These are phyloP conservation scores for Leccinellum luteum DNA, from an alignment of 768 basidiomycete genomes.

Conservation along the genomic window DNA sequence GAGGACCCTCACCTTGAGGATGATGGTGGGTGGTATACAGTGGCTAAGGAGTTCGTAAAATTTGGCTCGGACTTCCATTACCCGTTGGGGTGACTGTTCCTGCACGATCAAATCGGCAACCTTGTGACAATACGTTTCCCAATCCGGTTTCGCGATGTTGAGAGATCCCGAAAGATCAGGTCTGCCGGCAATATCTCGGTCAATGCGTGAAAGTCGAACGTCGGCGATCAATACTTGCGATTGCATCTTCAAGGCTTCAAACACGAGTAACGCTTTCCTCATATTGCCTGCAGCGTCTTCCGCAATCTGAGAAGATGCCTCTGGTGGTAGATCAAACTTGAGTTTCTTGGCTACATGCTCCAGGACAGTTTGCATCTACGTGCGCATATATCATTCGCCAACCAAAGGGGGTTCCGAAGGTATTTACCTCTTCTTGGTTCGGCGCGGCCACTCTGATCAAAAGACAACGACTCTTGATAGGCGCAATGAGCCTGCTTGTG, in stretches of 20 bases:
- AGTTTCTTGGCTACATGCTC: constrained; percentile 77
- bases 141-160: constrained; percentile 94
- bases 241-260: constrained; percentile 97
- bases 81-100: constrained; percentile 84
- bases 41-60: constrained; percentile 95
- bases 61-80: constrained; percentile 91
- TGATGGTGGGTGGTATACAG: constrained; percentile 91
- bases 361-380: constrained; percentile 79
- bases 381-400: neutral
- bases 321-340: constrained; percentile 75
- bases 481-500: constrained; percentile 92
- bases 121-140: constrained; percentile 96
- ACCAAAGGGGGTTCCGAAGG: neutral
- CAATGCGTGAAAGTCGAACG: neutral
- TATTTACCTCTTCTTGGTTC: constrained; percentile 63
- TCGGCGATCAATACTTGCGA: constrained; percentile 52
- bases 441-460: constrained; percentile 93
- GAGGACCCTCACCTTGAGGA: constrained; percentile 69
- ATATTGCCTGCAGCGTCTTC: constrained; percentile 85
- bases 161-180: constrained; percentile 80
- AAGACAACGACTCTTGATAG: constrained; percentile 93
- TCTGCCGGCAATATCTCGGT: constrained; percentile 36
- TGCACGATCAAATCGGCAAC: constrained; percentile 86
- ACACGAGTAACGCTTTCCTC: constrained; percentile 89
- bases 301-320: constrained; percentile 73